Evolutionary conservation across 495 filamentous ascomycete species (phyloP), one percentile per base, ranked within the genome.

Genomic region (Hamigera avellanea): DNA sequence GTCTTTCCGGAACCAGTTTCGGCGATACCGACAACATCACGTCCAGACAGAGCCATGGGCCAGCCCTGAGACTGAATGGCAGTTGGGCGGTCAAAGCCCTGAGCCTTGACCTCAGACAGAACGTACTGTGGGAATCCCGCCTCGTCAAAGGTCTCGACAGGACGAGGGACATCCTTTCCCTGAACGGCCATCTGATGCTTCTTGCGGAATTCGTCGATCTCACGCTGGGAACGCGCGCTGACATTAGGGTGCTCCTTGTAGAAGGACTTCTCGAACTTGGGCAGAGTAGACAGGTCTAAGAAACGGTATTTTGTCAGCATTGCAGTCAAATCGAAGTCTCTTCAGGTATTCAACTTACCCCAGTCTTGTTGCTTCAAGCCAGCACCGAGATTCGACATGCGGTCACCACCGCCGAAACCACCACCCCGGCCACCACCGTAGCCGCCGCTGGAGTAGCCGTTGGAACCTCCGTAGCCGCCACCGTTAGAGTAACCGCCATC

Each of bases 1-100:
- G 91, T 98, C 80, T 98, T 98, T 71, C 91, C 91, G 47, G 91
- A 98, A 55, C 91, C 91, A 26, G 91, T 98, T 72, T 98, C 91
- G 53, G 91, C 91, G 66, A 98, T 95, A 78, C 91, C 91, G 57
- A 98, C 91, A 39, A 96, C 91, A 57, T 98, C 91, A 48, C 91
- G 89, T 62, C 91, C 91, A 30, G 89, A 93, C 32, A 98, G 79
- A 54, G 91, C 88, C 91, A 96, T 96, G 34, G 91, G 91, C 91
- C 91, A 98, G 46, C 91, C 93, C 60, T 96, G 91, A 36, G 93
- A 86, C 64, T 98, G 91, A 53, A 98, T 98, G 36, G 93, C 76
- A 30, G 91, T 96, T 21, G 91, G 91, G 31, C 78, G 77, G 32
- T 78, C 68, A 59, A 98, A 98, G 16, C 91, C 91, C 66, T 95